Evolutionary conservation across 306 rosid species (phyloP).

Genomic region (Vigna nakashimae): DNA sequence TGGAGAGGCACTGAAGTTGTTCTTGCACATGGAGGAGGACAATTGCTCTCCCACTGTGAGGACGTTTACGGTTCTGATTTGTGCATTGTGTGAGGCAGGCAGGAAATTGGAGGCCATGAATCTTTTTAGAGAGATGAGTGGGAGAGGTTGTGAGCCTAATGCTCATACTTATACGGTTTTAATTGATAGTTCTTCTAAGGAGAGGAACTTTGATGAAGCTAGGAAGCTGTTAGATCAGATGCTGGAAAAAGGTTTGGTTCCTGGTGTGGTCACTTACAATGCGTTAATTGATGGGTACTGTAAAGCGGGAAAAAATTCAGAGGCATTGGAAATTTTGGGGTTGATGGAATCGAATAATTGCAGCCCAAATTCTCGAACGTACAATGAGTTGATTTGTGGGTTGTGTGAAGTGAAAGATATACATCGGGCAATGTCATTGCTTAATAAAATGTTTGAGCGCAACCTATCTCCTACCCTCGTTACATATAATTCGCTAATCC

Average conservation of each 20-base stretch:
- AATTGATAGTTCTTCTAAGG: slow-evolving; percentile 61
- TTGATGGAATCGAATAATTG: slow-evolving; percentile 69
- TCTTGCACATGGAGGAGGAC: slow-evolving; percentile 64
- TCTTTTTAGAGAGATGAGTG: slow-evolving; percentile 58
- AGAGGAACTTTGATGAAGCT: slow-evolving; percentile 59
- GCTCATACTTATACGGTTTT: slow-evolving; percentile 69
- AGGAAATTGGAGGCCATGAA: slow-evolving; percentile 59
- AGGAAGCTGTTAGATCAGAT: slow-evolving; percentile 56
- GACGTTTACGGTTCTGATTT: slow-evolving; percentile 61
- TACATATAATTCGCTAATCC: slow-evolving; percentile 69
- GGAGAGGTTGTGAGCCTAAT: slow-evolving; percentile 70
- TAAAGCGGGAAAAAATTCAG: slow-evolving; percentile 56
- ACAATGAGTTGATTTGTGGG: slow-evolving; percentile 73
- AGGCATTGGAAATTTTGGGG: slow-evolving; percentile 60
- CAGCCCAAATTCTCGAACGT: slow-evolving; percentile 69
- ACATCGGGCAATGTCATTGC: slow-evolving; percentile 70
- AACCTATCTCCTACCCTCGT: slow-evolving; percentile 64
- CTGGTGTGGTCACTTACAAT: slow-evolving; percentile 64
- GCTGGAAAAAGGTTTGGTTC: slow-evolving; percentile 65
- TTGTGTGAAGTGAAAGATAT: slow-evolving; percentile 62
- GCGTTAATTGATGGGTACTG: slow-evolving; percentile 75
- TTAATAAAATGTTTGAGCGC: slow-evolving; percentile 59
- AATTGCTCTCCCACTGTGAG: slow-evolving; percentile 63
- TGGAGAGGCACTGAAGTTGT: slow-evolving; percentile 61
- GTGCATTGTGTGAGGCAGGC: slow-evolving; percentile 62